Evolutionary conservation across 768 basidiomycete species (phyloP).

Genomic region (Pholiota molesta): DNA sequence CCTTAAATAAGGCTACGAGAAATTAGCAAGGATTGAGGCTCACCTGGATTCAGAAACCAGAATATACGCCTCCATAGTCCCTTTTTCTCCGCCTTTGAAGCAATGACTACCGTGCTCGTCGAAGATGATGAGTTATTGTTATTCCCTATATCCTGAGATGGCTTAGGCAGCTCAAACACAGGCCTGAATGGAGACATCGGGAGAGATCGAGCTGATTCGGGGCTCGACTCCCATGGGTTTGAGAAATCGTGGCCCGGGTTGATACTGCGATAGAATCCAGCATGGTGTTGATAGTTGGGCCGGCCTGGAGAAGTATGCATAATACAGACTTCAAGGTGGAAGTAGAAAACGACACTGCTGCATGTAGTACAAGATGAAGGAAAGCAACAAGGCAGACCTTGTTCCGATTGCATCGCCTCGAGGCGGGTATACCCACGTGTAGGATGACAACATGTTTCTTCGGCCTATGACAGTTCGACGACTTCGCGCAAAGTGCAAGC

Average conservation of each 20-base stretch:
- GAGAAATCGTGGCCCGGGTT: slow-evolving; percentile 22
- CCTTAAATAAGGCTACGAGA: background rate
- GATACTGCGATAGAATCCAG: slow-evolving; percentile 33
- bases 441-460: too few relatives aligned
- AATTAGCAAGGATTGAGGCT: background rate
- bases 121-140: slow-evolving; percentile 8
- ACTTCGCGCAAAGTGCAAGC: too few relatives aligned
- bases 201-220: slow-evolving; percentile 21
- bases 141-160: background rate
- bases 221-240: slow-evolving; percentile 28
- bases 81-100: slow-evolving; percentile 4
- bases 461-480: too few relatives aligned
- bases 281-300: slow-evolving; percentile 24
- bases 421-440: too few relatives aligned
- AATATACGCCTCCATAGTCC: slow-evolving; percentile 20
- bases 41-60: slow-evolving; percentile 16
- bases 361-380: too few relatives aligned
- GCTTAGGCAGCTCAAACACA: slow-evolving; percentile 22
- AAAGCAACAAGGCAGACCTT: too few relatives aligned
- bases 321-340: too few relatives aligned
- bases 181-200: slow-evolving; percentile 25
- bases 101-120: slow-evolving; percentile 9
- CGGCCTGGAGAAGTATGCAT: background rate
- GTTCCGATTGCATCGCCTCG: too few relatives aligned
- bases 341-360: too few relatives aligned